Evolutionary conservation across 345 rosid genomes (phyloP), one percentile per base, ranked within the genome.

Genomic region (Streptanthus diversifolius): DNA sequence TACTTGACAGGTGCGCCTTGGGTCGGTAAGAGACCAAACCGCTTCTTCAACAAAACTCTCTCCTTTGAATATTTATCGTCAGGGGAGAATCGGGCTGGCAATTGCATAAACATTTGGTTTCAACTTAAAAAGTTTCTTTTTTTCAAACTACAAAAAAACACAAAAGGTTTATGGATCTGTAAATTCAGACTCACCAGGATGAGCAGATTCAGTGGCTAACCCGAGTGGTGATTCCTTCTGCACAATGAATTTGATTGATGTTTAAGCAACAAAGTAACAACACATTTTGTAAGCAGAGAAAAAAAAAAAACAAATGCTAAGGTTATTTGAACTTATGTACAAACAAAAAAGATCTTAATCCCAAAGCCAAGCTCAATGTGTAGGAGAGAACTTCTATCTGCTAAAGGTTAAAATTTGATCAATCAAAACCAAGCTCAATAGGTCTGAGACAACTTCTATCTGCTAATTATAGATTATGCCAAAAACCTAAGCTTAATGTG

Each of bases 81-180:
- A 0, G 96, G 97, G 7, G 93, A 89, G 83, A 91, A 91, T 35
- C 96, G 89, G 30, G 96, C 97, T 89, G n/a, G 87, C 83, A 54
- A 63, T 29, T 37, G 1, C 44, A 47, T 43, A 54, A 60, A 8
- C 0, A 2, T 1, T 59, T 30, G 15, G 9, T 68, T 24, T 22
- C 4, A 67, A 24, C 33, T 40, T 40, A 5, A 3, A 22, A n/a
- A 1, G 3, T 21, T 4, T 52, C 27, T 14, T 3, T 6, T 7
- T 6, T n/a, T 36, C 49, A 37, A 64, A 45, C 1, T 32, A 18
- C 5, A 5, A 75, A 53, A 12, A 32, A 5, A 53, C 9, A 15
- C 25, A 49, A 24, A 18, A 57, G 7, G n/a, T n/a, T n/a, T n/a
- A n/a, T n/a, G 1, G 5, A 5, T n/a, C 17, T 29, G 22, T 2